Evolutionary conservation across 495 filamentous ascomycete genomes (phyloP).

Genomic region (Neurospora sp.): DNA sequence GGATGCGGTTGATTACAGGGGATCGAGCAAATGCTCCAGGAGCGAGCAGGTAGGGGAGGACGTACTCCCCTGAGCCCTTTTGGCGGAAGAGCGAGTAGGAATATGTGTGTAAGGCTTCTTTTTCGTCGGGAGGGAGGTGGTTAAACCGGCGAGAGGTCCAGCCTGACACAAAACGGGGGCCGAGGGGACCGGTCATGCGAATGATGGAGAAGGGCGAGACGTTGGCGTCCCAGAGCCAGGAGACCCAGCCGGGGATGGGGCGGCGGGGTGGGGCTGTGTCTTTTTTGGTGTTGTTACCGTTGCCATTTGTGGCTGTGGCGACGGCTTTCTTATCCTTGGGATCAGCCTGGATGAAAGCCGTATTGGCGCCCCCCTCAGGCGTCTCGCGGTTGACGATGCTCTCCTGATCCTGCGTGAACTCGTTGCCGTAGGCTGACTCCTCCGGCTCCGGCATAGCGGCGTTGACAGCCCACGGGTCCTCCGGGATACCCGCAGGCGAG

Average conservation of each 20-base stretch:
- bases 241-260: constrained; percentile 71
- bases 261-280: constrained; percentile 32
- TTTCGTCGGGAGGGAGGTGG: constrained; percentile 72
- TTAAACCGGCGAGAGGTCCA: constrained; percentile 92
- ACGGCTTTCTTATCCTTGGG: constrained; percentile 17
- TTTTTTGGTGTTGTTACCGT: not conserved
- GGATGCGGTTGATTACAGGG: constrained; percentile 77
- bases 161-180: constrained; percentile 83
- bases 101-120: constrained; percentile 79
- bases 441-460: constrained; percentile 69
- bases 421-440: constrained; percentile 57
- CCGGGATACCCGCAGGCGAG: constrained; percentile 88
- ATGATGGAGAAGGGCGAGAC: constrained; percentile 89
- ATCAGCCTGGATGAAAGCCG: constrained; percentile 6
- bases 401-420: constrained; percentile 67
- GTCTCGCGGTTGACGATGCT: constrained; percentile 33
- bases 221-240: constrained; percentile 93
- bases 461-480: constrained; percentile 83
- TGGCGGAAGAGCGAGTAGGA: constrained; percentile 91
- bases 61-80: constrained; percentile 90
- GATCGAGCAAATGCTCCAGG: constrained; percentile 87
- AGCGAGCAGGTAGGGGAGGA: constrained; percentile 81
- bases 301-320: not conserved
- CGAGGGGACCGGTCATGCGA: constrained; percentile 82
- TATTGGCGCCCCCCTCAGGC: constrained; percentile 8